Evolutionary conservation across 768 basidiomycete genomes (phyloP).

Genomic region (Crucibulum laeve): DNA sequence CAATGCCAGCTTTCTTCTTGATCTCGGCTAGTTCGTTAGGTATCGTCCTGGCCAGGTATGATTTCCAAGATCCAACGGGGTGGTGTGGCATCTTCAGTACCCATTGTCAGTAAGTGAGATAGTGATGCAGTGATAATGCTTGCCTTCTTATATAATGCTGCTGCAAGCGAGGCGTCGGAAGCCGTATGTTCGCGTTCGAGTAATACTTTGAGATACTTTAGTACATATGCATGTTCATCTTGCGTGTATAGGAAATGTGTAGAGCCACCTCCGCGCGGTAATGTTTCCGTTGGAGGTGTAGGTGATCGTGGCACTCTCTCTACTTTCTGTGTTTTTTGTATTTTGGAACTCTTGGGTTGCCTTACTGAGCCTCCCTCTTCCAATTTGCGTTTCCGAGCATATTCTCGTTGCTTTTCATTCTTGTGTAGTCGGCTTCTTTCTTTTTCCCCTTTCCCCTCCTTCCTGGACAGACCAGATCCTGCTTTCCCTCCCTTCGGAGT

Average conservation of each 20-base stretch:
- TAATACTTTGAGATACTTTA: slow-evolving; percentile 38
- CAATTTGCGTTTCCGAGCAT: slow-evolving; percentile 2
- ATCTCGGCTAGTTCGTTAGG: slow-evolving; percentile 38
- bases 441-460: slow-evolving; percentile 10
- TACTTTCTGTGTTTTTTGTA: slow-evolving; percentile 1
- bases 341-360: too few species aligned
- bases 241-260: slow-evolving; percentile 38
- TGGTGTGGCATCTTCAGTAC: slow-evolving; percentile 73
- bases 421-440: slow-evolving; percentile 4
- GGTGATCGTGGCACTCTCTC: slow-evolving; percentile 1
- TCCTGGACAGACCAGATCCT: too few species aligned
- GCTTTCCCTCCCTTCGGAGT: too few species aligned
- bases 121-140: slow-evolving; percentile 2
- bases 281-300: slow-evolving; percentile 1
- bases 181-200: slow-evolving; percentile 44
- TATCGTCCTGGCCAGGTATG: slow-evolving; percentile 26
- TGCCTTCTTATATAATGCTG: slow-evolving; percentile 44
- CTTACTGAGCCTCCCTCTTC: not conserved
- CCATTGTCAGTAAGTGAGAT: not conserved
- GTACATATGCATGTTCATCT: slow-evolving; percentile 45
- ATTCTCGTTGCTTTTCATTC: slow-evolving; percentile 6
- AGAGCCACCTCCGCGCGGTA: slow-evolving; percentile 19
- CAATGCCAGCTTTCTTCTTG: slow-evolving; percentile 48
- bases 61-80: slow-evolving; percentile 42
- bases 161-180: slow-evolving; percentile 29